Conservation (phyloP, 2,329 filamentous ascomycete species). For the Fusarium annulatum region DNA sequence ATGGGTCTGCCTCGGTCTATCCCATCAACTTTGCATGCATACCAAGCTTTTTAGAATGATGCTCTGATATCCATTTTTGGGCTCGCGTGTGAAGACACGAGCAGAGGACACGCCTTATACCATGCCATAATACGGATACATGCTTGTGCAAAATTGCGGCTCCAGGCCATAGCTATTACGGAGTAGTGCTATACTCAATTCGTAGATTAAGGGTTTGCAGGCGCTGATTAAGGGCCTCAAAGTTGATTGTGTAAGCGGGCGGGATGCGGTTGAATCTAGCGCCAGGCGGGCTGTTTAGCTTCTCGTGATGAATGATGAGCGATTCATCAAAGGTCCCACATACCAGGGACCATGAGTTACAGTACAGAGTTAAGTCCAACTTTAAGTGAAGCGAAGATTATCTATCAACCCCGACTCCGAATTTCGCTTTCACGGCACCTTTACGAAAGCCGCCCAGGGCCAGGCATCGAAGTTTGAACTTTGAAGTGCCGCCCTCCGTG, state of each 20-base stretch:
- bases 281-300: background rate
- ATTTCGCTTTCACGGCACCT: constrained; percentile 15
- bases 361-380: constrained; percentile 6
- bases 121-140: background rate
- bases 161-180: background rate
- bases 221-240: constrained; percentile 12
- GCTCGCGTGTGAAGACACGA: background rate
- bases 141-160: background rate
- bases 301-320: background rate
- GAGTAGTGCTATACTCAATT: background rate
- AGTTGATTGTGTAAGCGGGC: constrained; percentile 29
- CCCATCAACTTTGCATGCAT: background rate
- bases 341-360: background rate
- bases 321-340: constrained; percentile 16
- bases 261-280: constrained; percentile 19
- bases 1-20: constrained; percentile 13
- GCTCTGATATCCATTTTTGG: background rate
- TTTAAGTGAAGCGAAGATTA: constrained; percentile 6
- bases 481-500: constrained; percentile 12
- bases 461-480: constrained; percentile 1
- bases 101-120: background rate
- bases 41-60: background rate
- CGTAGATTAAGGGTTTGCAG: background rate
- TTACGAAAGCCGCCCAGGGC: background rate
- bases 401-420: constrained; percentile 4